Base-by-base conservation (phyloP, 1,284 basidiomycete genomes). In the Apiotrichum montevideense region DNA sequence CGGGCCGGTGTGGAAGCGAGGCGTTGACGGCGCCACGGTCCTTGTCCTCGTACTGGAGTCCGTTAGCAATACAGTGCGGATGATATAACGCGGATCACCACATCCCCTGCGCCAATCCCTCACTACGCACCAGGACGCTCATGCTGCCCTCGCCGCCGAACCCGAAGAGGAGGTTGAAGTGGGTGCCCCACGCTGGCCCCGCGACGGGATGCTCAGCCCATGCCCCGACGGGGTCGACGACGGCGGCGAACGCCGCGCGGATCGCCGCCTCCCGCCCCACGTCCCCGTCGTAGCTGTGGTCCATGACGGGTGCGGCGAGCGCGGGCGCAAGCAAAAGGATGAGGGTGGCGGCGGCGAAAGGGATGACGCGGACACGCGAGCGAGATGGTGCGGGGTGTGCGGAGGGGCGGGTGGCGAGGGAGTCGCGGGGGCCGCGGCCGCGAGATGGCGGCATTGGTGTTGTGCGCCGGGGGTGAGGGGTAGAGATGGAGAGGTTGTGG, bases 1-100 rank as follows among this genome's bases (percentile, higher is more conserved):
- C 70, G 1, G 74, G 74, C 15, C 76, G 67, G 58, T 77, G 76
- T 0, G 72, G 71, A 6, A 76, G 61, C 0, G 71, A 68, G n/a
- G 73, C 13, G 57, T 77, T 76, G 33, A 37, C 33, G 34, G 15
- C 21, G 2, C 13, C 37, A 37, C 47, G 35, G 8, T 11, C 7
- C 6, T n/a, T 34, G 10, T 29, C n/a, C 3, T 29, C 2, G 15
- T 10, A 49, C 47, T 49, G 47, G 37, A 13, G 21, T 21, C n/a
- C 34, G 7, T 4, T 34, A 35, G 35, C 34, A 47, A 35, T n/a
- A 8, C 37, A 39, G 37, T 13, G 8, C 37, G 37, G 37, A 39
- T 13, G 37, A 13, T 39, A 39, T 13, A 13, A 39, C 37, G 37
- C 37, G 9, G 37, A 8, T 39, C 13, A 39, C 10, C n/a, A 33